Base-by-base conservation (phyloP, 2,329 filamentous ascomycete species). In the Cryphonectria carpinicola region DNA sequence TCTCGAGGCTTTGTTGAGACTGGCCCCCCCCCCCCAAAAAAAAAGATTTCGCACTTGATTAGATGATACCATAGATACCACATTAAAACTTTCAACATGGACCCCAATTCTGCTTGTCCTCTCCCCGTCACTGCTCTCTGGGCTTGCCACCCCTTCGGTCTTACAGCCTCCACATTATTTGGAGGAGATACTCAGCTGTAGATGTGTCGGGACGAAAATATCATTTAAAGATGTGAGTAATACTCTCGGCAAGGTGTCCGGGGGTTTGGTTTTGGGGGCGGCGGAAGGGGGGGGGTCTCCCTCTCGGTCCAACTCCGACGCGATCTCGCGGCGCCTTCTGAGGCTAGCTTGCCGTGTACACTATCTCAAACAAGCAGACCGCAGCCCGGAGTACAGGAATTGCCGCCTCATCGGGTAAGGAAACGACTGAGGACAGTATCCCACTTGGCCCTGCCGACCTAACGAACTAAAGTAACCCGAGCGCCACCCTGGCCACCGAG, bases 1-100 rank as follows among this genome's bases (percentile, higher is more conserved):
- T 32, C 54, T 19, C 17, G 8, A 35, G 28, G 11, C 13, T 32
- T 14, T 28, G 0, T 14, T 5, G 4, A 6, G 52, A 28, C 11
- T 2, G 25, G 17, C 28, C 28, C 28, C 28, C 28, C 28, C 28
- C 28, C n/a, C 22, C 2, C 10, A 1, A 19, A 11, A 11, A 49
- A 49, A n/a, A 49, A 7, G 19, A 49, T 49, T 49, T 49, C 22
- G 22, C 22, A 56, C 25, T 1, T 19, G 4, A 11, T 56, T 28
- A 56, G 52, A 56, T 32, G 54, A 58, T 58, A 58, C 54, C 54
- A 58, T 35, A 58, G 13, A 58, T 58, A 58, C 54, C 54, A 32
- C 6, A 19, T 35, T 5, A 25, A 56, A 28, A 56, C n/a, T 56
- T 56, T 49, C 46, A n/a, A 49, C 46, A 49, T n/a, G 6, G 1